Percentiles rank a stretch among this genome's conserved stretches.
These are phyloP conservation scores for Sphagnum magellanicum DNA, from an alignment of 228 moss, liverwort and hornwort species.

Conservation along the genomic window DNA sequence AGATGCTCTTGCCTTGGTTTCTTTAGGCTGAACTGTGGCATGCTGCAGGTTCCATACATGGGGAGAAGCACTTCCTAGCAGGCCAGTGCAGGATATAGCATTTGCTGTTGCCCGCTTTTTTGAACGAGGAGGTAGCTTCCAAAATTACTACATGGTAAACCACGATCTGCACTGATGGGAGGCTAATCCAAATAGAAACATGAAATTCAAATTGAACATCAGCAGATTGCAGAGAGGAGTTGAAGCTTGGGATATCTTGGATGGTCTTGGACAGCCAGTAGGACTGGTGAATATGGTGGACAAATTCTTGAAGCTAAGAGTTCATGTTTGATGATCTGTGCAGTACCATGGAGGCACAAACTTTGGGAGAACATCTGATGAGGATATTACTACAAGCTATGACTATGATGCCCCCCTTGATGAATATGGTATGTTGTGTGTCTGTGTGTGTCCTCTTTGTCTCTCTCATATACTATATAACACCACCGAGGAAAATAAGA, in stretches of 20 bases:
- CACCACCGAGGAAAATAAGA: not conserved
- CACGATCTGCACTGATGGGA: no score
- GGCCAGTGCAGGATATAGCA: constrained; percentile 73
- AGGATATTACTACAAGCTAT: constrained; percentile 74
- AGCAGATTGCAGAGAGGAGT: no score
- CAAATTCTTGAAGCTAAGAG: no score
- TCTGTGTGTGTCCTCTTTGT: not conserved
- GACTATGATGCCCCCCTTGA: constrained; percentile 81
- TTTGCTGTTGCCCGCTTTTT: constrained; percentile 78
- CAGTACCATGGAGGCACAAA: constrained; percentile 94
- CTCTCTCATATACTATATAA: not conserved
- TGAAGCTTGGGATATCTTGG: no score
- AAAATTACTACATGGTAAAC: constrained; percentile 83
- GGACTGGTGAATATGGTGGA: no score
- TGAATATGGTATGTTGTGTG: constrained; percentile 52
- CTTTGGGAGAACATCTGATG: constrained; percentile 74
- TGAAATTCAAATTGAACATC: no score
- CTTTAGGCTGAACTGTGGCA: no score
- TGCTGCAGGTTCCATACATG: constrained; percentile 67
- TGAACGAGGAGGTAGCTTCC: constrained; percentile 66
- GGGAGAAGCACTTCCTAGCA: constrained; percentile 42
- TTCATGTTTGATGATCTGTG: not conserved
- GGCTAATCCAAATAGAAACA: no score
- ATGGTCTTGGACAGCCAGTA: no score
- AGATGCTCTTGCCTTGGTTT: no score